Percentiles rank a stretch among this genome's conserved stretches.
phyloP scores from a whole-genome alignment of 1,284 basidiomycete genomes.

The Rhodotorula sp. region DNA sequence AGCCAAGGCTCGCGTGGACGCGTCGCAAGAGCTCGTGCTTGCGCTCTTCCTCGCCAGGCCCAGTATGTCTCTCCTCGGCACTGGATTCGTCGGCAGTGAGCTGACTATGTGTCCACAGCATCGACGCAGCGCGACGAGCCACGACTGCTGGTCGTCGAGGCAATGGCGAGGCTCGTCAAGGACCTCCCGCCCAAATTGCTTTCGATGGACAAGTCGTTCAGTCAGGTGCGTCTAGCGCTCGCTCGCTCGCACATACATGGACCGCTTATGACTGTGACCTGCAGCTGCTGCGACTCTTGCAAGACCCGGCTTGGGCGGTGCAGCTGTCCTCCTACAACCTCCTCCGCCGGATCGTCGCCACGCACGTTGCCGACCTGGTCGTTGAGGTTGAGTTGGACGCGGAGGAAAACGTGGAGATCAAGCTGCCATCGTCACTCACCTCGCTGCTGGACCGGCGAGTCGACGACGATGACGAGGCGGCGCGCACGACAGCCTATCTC shows the following conservation, averaged over 20 bases:
- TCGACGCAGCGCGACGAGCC: slow-evolving; percentile 22
- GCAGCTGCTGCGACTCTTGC: slow-evolving; percentile 73
- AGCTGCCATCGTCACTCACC: slow-evolving; percentile 67
- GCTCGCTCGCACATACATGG: background rate
- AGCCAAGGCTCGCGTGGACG: slow-evolving; percentile 65
- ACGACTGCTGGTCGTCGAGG: slow-evolving; percentile 27
- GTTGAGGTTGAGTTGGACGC: slow-evolving; percentile 77
- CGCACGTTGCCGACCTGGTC: slow-evolving; percentile 73
- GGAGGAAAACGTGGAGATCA: slow-evolving; percentile 55
- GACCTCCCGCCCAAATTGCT: slow-evolving; percentile 63
- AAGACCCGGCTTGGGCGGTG: slow-evolving; percentile 65
- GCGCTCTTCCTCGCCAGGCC: slow-evolving; percentile 61
- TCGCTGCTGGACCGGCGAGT: slow-evolving; percentile 50
- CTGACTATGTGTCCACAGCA: background rate
- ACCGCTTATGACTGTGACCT: background rate
- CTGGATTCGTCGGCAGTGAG: background rate
- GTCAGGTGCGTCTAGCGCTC: slow-evolving; percentile 56
- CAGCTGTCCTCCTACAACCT: slow-evolving; percentile 71
- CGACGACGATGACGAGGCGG: background rate
- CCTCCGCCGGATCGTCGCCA: slow-evolving; percentile 64
- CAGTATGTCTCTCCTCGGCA: background rate
- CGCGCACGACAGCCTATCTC: slow-evolving; percentile 56
- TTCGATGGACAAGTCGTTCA: slow-evolving; percentile 65
- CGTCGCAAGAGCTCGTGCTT: slow-evolving; percentile 62
- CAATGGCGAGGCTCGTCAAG: slow-evolving; percentile 53